Percentiles rank a stretch among this genome's conserved stretches.
phyloP scores from a whole-genome alignment of 2,329 filamentous ascomycete genomes.

The Lachnellula cervina region DNA sequence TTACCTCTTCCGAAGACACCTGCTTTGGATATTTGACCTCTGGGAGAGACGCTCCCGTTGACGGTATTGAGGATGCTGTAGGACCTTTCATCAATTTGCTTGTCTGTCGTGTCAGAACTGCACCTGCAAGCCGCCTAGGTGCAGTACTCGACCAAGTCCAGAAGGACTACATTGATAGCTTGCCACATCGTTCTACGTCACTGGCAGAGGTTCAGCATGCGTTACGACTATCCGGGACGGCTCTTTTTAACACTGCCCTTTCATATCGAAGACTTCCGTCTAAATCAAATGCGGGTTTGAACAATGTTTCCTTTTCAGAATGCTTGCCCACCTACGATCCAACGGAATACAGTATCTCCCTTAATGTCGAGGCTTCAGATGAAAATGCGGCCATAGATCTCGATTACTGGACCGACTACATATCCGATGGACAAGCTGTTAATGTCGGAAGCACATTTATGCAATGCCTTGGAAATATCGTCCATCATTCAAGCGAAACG shows the following conservation, averaged over 20 bases:
- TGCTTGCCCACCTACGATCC: constrained; percentile 34
- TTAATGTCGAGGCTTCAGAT: constrained; percentile 36
- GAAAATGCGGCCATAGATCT: constrained; percentile 34
- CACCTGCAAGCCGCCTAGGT: constrained; percentile 22
- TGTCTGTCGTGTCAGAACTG: constrained; percentile 19
- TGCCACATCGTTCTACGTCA: constrained; percentile 36
- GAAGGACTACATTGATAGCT: constrained; percentile 29
- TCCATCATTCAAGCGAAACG: neutral
- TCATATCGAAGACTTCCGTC: constrained; percentile 6
- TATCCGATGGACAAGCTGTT: constrained; percentile 36
- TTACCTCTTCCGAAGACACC: constrained; percentile 28
- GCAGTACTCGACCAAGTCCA: constrained; percentile 26
- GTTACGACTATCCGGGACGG: constrained; percentile 4
- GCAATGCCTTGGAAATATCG: constrained; percentile 32
- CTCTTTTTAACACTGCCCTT: constrained; percentile 16
- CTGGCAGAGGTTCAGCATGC: constrained; percentile 35
- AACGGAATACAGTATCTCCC: constrained; percentile 37
- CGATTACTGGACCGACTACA: constrained; percentile 38
- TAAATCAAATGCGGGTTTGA: neutral
- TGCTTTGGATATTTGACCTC: constrained; percentile 37
- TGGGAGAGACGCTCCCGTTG: constrained; percentile 40
- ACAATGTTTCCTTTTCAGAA: constrained; percentile 30
- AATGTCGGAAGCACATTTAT: constrained; percentile 37
- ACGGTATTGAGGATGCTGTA: constrained; percentile 40
- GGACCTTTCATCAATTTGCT: constrained; percentile 41